Percentiles rank a stretch among this genome's conserved stretches.
phyloP scores from a whole-genome alignment of 164 flowering plant genomes.

The Vitis amurensis region DNA sequence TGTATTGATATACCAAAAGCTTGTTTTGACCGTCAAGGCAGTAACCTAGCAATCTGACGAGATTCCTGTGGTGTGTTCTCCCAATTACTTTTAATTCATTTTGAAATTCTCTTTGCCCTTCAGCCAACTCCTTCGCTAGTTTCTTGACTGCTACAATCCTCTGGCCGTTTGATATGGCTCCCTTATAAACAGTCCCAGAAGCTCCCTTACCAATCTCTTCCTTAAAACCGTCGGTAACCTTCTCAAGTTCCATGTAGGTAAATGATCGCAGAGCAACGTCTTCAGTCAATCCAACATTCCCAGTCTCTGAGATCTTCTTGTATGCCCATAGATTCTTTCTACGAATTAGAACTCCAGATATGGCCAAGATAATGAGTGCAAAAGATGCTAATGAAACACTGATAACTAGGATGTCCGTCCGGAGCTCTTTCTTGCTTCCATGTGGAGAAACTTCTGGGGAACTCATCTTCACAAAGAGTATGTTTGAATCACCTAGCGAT shows the following conservation, averaged over 20 bases:
- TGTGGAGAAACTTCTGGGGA: too few relatives aligned
- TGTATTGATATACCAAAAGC: constrained; percentile 17
- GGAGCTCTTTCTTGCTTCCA: too few relatives aligned
- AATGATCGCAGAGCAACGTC: constrained; percentile 10
- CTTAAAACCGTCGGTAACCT: constrained; percentile 13
- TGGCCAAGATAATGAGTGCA: not conserved
- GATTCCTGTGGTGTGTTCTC: constrained; percentile 11
- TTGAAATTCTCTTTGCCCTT: constrained; percentile 12
- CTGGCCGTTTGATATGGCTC: not conserved
- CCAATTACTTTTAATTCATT: constrained; percentile 9
- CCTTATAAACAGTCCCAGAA: constrained; percentile 13
- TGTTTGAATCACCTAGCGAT: not conserved
- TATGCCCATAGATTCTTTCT: not conserved
- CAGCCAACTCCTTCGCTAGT: constrained; percentile 8
- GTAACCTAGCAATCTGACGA: constrained; percentile 15
- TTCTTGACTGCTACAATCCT: constrained; percentile 9
- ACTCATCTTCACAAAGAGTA: not conserved
- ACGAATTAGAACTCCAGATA: not conserved
- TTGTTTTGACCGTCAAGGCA: constrained; percentile 3
- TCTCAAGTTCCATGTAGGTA: constrained; percentile 11
- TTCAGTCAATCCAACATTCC: not conserved
- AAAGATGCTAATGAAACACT: too few relatives aligned
- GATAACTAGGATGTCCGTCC: too few relatives aligned
- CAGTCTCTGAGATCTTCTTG: not conserved
- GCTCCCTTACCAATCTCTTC: constrained; percentile 6